These are phyloP conservation scores for Nitzschia sp. DNA, from an alignment of 108 stramenopile genomes.

Conservation along the genomic window DNA sequence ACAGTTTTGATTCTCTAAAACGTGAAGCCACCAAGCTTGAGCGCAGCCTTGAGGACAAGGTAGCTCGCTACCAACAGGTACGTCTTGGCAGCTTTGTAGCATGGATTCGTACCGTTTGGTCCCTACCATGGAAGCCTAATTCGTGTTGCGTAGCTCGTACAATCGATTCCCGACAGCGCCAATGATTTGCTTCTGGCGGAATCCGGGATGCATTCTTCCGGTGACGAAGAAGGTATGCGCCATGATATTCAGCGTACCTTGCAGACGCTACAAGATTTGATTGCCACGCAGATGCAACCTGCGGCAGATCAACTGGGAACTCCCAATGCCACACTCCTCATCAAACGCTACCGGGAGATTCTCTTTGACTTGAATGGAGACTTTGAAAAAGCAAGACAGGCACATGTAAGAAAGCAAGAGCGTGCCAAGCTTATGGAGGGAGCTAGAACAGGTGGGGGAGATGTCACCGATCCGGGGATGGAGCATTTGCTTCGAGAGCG, in stretches of 20 bases:
- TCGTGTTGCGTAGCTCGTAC: constrained; percentile 22
- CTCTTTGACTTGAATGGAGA: constrained; percentile 73
- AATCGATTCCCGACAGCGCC: constrained; percentile 31
- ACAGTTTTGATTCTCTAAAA: constrained; percentile 70
- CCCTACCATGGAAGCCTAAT: neutral
- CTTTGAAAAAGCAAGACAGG: constrained; percentile 63
- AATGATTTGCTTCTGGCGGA: constrained; percentile 58
- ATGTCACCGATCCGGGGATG: constrained; percentile 55
- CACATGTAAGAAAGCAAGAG: constrained; percentile 58
- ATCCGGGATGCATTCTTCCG: constrained; percentile 46
- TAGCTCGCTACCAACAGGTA: constrained; percentile 82
- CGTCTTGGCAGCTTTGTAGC: neutral
- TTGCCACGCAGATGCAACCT: constrained; percentile 64
- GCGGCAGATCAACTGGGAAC: constrained; percentile 56
- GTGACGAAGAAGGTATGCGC: constrained; percentile 64
- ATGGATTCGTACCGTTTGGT: too few species aligned
- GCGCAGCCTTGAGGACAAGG: constrained; percentile 74
- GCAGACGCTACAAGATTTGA: constrained; percentile 59
- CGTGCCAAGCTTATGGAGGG: constrained; percentile 70
- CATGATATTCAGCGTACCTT: constrained; percentile 77
- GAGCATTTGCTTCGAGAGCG: constrained; percentile 81
- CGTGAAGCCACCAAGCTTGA: constrained; percentile 83
- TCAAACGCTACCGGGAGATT: constrained; percentile 86
- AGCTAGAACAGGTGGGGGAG: constrained; percentile 21
- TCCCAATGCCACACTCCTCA: constrained; percentile 52